A percentile compares a stretch with the other conserved stretches of the same genome.
Evolutionary conservation across 2,329 filamentous ascomycete genomes (phyloP).

Genomic region (Calonectria pseudoturangicola): DNA sequence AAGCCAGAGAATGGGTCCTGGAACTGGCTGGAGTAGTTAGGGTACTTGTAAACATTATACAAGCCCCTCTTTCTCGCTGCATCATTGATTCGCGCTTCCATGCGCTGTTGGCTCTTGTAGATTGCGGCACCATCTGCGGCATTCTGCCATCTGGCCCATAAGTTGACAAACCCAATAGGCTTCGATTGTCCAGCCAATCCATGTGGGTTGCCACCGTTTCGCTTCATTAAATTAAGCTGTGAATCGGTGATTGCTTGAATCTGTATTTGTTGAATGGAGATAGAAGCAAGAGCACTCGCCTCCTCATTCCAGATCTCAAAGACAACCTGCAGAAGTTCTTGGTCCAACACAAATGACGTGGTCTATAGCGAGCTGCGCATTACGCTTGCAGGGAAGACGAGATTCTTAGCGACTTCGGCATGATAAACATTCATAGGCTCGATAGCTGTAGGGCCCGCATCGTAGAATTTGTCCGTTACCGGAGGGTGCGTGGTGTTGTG

Average conservation of each 20-base stretch:
- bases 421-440: not conserved
- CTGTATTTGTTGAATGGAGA: not conserved
- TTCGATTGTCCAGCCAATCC: not conserved
- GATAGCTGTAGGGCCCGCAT: not conserved
- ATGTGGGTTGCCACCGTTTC: not conserved
- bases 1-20: not conserved
- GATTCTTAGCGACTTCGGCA: not conserved
- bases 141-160: slow-evolving; percentile 1
- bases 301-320: slow-evolving; percentile 8
- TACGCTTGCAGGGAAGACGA: not conserved
- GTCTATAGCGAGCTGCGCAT: slow-evolving; percentile 7
- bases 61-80: not conserved
- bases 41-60: slow-evolving; percentile 8
- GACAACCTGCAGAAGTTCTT: not conserved
- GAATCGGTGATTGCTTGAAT: not conserved
- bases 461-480: slow-evolving; percentile 6
- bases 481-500: slow-evolving; percentile 2
- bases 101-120: not conserved
- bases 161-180: not conserved
- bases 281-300: not conserved
- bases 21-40: slow-evolving; percentile 2
- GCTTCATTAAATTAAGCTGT: not conserved
- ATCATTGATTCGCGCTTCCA: not conserved
- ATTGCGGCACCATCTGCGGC: not conserved
- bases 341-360: not conserved